Evolutionary conservation across 2,329 filamentous ascomycete genomes (phyloP), one percentile per base, ranked within the genome.

Genomic region (Proliferodiscus dingleyae): DNA sequence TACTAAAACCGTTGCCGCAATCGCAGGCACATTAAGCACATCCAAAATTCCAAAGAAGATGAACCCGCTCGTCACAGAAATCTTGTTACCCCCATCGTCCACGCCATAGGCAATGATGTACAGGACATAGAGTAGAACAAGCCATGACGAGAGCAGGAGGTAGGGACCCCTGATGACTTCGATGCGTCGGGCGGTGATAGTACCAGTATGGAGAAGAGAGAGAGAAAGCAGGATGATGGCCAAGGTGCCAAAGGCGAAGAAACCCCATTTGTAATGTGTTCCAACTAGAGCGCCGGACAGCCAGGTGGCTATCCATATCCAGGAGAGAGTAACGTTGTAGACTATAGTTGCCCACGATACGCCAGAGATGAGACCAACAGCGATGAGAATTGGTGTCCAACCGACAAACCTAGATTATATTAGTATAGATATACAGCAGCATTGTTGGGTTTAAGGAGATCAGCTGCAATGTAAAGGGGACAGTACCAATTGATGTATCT

Each of bases 41-140:
- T 87, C 83, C 1, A 87, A 68, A 6, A 85, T 68, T 30, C 81
- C 80, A 57, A 85, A 85, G 60, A 85, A 85, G 47, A 85, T 67
- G 11, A 79, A 79, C 58, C 85, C 82, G 0, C 73, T 75, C 55
- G 85, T 81, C 0, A 80, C 76, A 2, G 78, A 64, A 43, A 85
- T 82, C 48, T 81, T 65, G 56, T 85, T 85, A 8, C 78, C 80
- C 29, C 80, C 81, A 64, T 84, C 81, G 41, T 66, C 70, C 2
- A 84, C 54, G 51, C 78, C 81, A 74, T 78, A 84, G n/a, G 75
- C 73, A 47, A 82, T 73, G 0, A 81, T 80, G 61, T 85, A 85
- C 18, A 82, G 58, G 46, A 78, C 71, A 79, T 79, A 83, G 37
- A 84, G 63, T 56, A 80, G 66, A n/a, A 74, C 61, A 10, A 79